A percentile compares a stretch with the other conserved stretches of the same genome.
These are phyloP conservation scores for Arthrobotrys conoides DNA, from an alignment of 2,329 filamentous ascomycete genomes.

Conservation along the genomic window DNA sequence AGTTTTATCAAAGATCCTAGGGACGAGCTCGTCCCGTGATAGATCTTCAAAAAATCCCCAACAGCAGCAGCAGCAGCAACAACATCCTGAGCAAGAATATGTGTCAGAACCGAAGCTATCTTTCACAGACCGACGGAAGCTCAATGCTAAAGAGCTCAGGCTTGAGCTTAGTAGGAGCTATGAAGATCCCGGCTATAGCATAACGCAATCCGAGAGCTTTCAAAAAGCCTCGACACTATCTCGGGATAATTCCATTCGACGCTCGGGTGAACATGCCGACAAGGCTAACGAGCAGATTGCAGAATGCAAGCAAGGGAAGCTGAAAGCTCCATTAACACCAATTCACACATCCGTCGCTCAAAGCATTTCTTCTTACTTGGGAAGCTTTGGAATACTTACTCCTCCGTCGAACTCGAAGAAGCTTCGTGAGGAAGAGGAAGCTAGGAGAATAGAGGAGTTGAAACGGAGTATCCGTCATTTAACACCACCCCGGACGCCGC, in stretches of 20 bases:
- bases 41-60: conserved; percentile 7
- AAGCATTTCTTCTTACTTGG: conserved; percentile 43
- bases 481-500: conserved; percentile 52
- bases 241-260: conserved; percentile 23
- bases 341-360: conserved; percentile 49
- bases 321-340: conserved; percentile 41
- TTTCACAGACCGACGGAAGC: conserved; percentile 56
- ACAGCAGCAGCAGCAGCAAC: conserved; percentile 7
- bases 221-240: conserved; percentile 31
- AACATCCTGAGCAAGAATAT: conserved; percentile 8
- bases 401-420: conserved; percentile 50
- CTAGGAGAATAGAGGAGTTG: conserved; percentile 35
- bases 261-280: conserved; percentile 1
- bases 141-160: conserved; percentile 55
- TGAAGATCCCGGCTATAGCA: conserved; percentile 12
- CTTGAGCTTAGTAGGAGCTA: conserved; percentile 46
- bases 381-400: conserved; percentile 42
- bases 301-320: conserved; percentile 13
- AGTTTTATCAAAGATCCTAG: conserved; percentile 30
- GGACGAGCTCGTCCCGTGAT: conserved; percentile 17
- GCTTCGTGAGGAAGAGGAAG: conserved; percentile 38
- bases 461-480: conserved; percentile 53
- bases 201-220: conserved; percentile 38
- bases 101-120: conserved; percentile 40
- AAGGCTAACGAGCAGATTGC: background rate